Evolutionary conservation across 2,329 filamentous ascomycete species (phyloP).

Genomic region (Colletotrichum melonis): DNA sequence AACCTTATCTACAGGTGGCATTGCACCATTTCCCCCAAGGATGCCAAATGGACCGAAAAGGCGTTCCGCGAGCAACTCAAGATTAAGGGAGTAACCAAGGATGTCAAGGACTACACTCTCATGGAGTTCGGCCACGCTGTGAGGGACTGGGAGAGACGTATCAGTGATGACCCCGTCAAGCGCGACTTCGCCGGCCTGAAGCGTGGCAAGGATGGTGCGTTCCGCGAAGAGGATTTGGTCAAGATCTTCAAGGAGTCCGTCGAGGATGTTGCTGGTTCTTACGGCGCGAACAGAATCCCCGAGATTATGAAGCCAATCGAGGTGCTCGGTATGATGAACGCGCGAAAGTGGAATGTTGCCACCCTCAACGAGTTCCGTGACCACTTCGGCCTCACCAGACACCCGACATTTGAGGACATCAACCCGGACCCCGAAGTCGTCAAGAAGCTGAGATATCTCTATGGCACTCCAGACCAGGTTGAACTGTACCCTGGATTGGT

Average conservation of each 20-base stretch:
- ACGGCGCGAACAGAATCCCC: constrained; percentile 66
- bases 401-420: constrained; percentile 69
- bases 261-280: constrained; percentile 61
- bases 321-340: constrained; percentile 69
- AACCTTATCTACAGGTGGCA: constrained; percentile 50
- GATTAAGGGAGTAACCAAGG: background rate
- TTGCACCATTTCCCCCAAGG: constrained; percentile 43
- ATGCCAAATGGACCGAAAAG: constrained; percentile 45
- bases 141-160: constrained; percentile 49
- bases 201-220: constrained; percentile 60
- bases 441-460: constrained; percentile 62
- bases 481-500: constrained; percentile 68
- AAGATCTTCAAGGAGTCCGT: constrained; percentile 62
- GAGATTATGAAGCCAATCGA: constrained; percentile 67
- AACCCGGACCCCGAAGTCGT: constrained; percentile 65
- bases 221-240: constrained; percentile 66
- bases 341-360: constrained; percentile 67
- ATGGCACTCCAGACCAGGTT: constrained; percentile 70
- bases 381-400: constrained; percentile 67
- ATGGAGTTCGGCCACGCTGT: constrained; percentile 16
- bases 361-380: constrained; percentile 73
- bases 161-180: constrained; percentile 62
- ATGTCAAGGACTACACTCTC: background rate
- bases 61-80: constrained; percentile 39
- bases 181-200: constrained; percentile 62